Evolutionary conservation across 2,329 filamentous ascomycete species (phyloP), one percentile per base, ranked within the genome.

Genomic region (Neofusicoccum ribis): DNA sequence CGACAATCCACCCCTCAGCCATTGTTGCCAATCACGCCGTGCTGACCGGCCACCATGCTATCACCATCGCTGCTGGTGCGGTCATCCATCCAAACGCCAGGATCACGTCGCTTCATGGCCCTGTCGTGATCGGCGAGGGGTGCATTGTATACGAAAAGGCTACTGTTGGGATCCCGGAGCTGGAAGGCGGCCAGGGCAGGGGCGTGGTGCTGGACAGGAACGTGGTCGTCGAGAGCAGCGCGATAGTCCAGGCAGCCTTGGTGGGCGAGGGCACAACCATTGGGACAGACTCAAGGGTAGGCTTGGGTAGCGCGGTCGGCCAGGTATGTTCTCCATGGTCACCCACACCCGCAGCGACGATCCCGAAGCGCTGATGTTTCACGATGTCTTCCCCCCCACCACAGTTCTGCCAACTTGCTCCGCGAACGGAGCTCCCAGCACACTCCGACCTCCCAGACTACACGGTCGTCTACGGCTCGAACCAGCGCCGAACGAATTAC

Each of bases 41-140:
- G 41, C 72, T 83, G 17, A 86, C 78, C n/a, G 95, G 95, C 68
- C 88, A 86, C 2, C 86, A 96, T 74, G 89, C 88, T 1, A 91
- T 99, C 68, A 89, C 87, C 50, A 88, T 98, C 68, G 89, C 89
- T 65, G 84, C 91, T 27, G 89, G 92, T 72, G 89, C 88, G 3
- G 86, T 97, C 6, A 80, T 99, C n/a, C 94, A 98, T 72, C 93
- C 95, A 1, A 91, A 93, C 56, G 87, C 89, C 15, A 88, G 73
- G 59, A 73, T 83, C 36, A 76, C 74, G 43, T 80, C 80, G 44
- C 73, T 76, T 1, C 63, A 75, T 17, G 79, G 78, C n/a, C 75
- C 76, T 1, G 79, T 83, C 1, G 74, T 75, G 17, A 72, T 84
- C 7, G 81, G 79, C 0, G 75, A 77, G 49, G 77, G 78, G 31